Evolutionary conservation across 2,329 filamentous ascomycete genomes (phyloP).

Genomic region (Boeremia lycopersici): DNA sequence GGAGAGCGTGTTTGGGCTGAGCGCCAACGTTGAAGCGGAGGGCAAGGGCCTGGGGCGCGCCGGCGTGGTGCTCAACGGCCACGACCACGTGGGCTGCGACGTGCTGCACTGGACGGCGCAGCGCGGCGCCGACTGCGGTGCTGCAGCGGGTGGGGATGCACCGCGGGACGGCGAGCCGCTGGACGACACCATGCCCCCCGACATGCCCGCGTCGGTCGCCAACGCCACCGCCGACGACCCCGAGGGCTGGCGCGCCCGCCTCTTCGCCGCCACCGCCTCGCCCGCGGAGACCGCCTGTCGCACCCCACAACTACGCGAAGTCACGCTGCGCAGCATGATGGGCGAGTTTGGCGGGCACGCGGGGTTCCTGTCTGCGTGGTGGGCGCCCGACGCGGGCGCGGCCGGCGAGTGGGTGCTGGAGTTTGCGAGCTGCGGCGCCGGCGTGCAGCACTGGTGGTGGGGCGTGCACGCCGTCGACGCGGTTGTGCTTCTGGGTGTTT

Average conservation of each 20-base stretch:
- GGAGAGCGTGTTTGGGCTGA: conserved; percentile 83
- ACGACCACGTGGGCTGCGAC: conserved; percentile 95
- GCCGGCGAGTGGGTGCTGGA: conserved; percentile 87
- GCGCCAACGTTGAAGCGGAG: conserved; percentile 63
- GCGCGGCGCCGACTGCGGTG: too few species aligned
- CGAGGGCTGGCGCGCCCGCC: conserved; percentile 36
- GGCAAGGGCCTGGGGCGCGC: conserved; percentile 69
- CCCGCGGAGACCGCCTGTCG: conserved; percentile 34
- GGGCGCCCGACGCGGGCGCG: conserved; percentile 69
- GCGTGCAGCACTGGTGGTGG: conserved; percentile 95
- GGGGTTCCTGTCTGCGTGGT: conserved; percentile 88
- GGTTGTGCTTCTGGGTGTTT: neutral
- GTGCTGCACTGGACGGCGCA: conserved; percentile 70
- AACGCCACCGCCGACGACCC: too few species aligned
- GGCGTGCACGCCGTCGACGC: conserved; percentile 68
- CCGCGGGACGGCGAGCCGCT: too few species aligned
- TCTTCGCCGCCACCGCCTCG: conserved; percentile 49
- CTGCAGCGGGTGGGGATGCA: too few species aligned
- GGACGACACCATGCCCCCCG: too few species aligned
- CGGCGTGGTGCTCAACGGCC: conserved; percentile 86
- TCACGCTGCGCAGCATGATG: conserved; percentile 98
- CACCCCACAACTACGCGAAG: conserved; percentile 73
- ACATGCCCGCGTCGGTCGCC: too few species aligned
- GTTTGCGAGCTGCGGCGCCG: conserved; percentile 77
- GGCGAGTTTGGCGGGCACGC: conserved; percentile 93